A percentile compares a stretch with the other conserved stretches of the same genome.
Evolutionary conservation across 2,329 filamentous ascomycete genomes (phyloP).

Genomic region (Fusarium veterinarium): DNA sequence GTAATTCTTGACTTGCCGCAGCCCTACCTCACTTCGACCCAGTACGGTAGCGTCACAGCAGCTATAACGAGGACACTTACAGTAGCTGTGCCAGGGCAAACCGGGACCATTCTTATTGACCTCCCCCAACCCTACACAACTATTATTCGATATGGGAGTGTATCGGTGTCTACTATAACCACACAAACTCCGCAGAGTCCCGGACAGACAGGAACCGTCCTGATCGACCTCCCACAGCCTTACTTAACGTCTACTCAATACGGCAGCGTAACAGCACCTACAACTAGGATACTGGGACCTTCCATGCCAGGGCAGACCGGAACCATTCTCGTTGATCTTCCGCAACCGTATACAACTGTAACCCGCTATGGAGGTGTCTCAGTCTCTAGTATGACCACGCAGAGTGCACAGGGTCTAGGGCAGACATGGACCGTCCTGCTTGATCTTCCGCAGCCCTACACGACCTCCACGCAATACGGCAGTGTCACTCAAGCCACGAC

Average conservation of each 20-base stretch:
- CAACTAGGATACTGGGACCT: neutral
- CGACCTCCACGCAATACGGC: neutral
- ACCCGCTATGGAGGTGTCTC: neutral
- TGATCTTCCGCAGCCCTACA: conserved; percentile 4
- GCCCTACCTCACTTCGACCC: neutral
- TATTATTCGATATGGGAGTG: neutral
- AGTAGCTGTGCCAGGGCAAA: neutral
- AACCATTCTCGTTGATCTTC: neutral
- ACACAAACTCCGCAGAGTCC: neutral
- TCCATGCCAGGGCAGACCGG: neutral
- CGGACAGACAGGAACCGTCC: conserved; percentile 3
- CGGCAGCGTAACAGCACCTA: neutral
- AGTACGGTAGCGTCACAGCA: neutral
- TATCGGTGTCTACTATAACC: neutral
- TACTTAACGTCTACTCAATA: neutral
- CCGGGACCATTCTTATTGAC: conserved; percentile 3
- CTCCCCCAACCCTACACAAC: conserved; percentile 10
- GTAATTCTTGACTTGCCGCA: conserved; percentile 2
- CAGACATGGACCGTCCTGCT: neutral
- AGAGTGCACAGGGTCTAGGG: neutral
- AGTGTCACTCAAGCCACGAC: neutral
- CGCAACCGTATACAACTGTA: neutral
- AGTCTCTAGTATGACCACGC: neutral
- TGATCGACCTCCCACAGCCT: neutral
- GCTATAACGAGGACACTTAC: neutral